Evolutionary conservation across 1,139 yeast genomes (phyloP).

Genomic region (Geotrichum restrictum): DNA sequence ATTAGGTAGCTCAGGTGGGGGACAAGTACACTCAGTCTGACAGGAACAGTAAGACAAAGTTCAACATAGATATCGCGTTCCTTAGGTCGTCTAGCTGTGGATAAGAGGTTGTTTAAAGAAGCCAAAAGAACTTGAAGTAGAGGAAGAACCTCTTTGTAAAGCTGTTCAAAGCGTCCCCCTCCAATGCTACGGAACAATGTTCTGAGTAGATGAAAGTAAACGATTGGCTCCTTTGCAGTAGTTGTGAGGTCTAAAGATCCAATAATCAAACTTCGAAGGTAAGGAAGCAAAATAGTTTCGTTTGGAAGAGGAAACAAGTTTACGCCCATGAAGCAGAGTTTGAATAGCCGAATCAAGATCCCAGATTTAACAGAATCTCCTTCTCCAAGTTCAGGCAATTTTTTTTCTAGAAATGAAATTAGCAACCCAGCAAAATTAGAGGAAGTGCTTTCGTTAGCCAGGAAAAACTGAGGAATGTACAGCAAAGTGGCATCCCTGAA

Average conservation of each 20-base stretch:
- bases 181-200: slow-evolving; percentile 91
- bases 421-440: slow-evolving; percentile 89
- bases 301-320: slow-evolving; percentile 83
- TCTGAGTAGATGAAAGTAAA: slow-evolving; percentile 81
- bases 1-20: slow-evolving; percentile 86
- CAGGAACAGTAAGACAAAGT: slow-evolving; percentile 92
- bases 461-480: slow-evolving; percentile 88
- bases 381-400: slow-evolving; percentile 74
- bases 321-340: slow-evolving; percentile 92
- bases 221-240: slow-evolving; percentile 86
- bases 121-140: slow-evolving; percentile 80
- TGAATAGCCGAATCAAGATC: slow-evolving; percentile 78
- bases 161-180: slow-evolving; percentile 89
- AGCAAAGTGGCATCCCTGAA: slow-evolving; percentile 79
- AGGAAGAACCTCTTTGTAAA: slow-evolving; percentile 91
- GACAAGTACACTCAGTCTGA: slow-evolving; percentile 82
- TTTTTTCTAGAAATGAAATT: slow-evolving; percentile 68
- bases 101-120: slow-evolving; percentile 75
- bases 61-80: slow-evolving; percentile 94
- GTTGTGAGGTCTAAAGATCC: slow-evolving; percentile 78
- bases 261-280: slow-evolving; percentile 74
- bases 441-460: slow-evolving; percentile 90
- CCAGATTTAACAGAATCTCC: slow-evolving; percentile 75
- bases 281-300: slow-evolving; percentile 83
- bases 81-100: slow-evolving; percentile 79